phyloP scores from a whole-genome alignment of 2,329 filamentous ascomycete genomes.

The Chaetomium strumarium region DNA sequence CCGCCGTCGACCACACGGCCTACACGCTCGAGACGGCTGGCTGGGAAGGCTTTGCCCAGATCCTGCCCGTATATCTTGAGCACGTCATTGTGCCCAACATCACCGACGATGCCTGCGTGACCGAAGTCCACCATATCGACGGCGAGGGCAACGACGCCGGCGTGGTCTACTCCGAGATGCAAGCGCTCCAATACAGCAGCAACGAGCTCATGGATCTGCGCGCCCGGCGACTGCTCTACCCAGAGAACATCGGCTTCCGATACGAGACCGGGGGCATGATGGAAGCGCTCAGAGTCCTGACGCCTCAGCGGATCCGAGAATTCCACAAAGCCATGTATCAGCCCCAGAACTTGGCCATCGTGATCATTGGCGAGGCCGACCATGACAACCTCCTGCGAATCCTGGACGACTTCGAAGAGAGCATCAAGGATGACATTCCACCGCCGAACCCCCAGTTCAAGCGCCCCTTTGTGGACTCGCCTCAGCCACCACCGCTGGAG shows the following conservation, averaged over 20 bases:
- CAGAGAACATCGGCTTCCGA: slow-evolving; percentile 82
- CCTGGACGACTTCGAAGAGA: slow-evolving; percentile 81
- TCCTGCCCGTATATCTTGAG: slow-evolving; percentile 90
- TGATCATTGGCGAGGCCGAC: slow-evolving; percentile 88
- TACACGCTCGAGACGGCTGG: slow-evolving; percentile 94
- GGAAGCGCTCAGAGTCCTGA: slow-evolving; percentile 79
- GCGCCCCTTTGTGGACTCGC: slow-evolving; percentile 86
- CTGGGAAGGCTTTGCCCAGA: slow-evolving; percentile 94
- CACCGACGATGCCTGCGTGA: slow-evolving; percentile 88
- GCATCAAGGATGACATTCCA: slow-evolving; percentile 78
- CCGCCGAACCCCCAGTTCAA: slow-evolving; percentile 68
- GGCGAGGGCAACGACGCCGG: slow-evolving; percentile 91
- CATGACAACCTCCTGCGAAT: slow-evolving; percentile 74
- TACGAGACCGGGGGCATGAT: slow-evolving; percentile 99
- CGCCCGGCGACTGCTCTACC: slow-evolving; percentile 75
- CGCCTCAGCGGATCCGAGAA: slow-evolving; percentile 82
- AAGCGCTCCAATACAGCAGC: slow-evolving; percentile 81
- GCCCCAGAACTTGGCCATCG: slow-evolving; percentile 85
- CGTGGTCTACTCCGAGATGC: slow-evolving; percentile 98
- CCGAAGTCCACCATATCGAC: slow-evolving; percentile 94
- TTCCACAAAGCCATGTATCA: slow-evolving; percentile 98
- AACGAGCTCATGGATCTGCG: slow-evolving; percentile 82
- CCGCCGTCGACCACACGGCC: slow-evolving; percentile 89
- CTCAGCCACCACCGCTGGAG: slow-evolving; percentile 65
- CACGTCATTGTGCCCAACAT: slow-evolving; percentile 87